These are phyloP conservation scores for Sporobolomyces phaffii DNA, from an alignment of 768 basidiomycete genomes.

Conservation along the genomic window DNA sequence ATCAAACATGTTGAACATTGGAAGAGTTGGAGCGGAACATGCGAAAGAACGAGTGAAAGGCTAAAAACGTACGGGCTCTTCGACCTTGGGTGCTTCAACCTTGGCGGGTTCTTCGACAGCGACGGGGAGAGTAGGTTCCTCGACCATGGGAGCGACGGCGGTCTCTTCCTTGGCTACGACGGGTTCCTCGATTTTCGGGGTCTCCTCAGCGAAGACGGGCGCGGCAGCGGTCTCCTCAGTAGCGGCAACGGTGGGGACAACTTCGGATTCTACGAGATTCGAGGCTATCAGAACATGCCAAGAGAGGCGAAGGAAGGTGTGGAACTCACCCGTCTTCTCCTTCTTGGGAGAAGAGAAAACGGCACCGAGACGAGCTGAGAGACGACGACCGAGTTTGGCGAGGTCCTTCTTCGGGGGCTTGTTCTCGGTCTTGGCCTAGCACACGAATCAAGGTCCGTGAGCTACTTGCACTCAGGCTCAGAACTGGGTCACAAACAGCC, in stretches of 20 bases:
- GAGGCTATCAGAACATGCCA: neutral
- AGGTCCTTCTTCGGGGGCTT: constrained; percentile 30
- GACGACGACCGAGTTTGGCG: constrained; percentile 30
- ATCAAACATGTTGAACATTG: too few relatives aligned
- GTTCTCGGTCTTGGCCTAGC: constrained; percentile 26
- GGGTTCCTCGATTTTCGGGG: neutral
- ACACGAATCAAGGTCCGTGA: too few relatives aligned
- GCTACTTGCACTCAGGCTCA: too few relatives aligned
- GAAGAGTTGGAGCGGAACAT: too few relatives aligned
- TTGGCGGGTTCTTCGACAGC: constrained; percentile 1
- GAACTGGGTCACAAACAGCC: neutral
- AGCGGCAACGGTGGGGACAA: neutral
- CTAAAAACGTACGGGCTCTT: too few relatives aligned
- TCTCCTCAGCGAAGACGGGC: neutral
- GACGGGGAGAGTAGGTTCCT: constrained; percentile 1
- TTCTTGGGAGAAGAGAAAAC: constrained; percentile 33
- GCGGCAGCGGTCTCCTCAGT: neutral
- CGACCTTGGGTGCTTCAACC: neutral
- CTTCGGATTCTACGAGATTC: constrained; percentile 20
- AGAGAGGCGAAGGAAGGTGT: neutral
- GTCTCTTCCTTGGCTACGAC: constrained; percentile 3
- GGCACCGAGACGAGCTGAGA: constrained; percentile 28
- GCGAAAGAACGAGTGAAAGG: too few relatives aligned
- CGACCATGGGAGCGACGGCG: neutral
- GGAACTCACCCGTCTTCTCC: constrained; percentile 25